A percentile compares a stretch with the other conserved stretches of the same genome.
These are phyloP conservation scores for Tricholoma saponaceum DNA, from an alignment of 768 basidiomycete genomes.

Conservation along the genomic window DNA sequence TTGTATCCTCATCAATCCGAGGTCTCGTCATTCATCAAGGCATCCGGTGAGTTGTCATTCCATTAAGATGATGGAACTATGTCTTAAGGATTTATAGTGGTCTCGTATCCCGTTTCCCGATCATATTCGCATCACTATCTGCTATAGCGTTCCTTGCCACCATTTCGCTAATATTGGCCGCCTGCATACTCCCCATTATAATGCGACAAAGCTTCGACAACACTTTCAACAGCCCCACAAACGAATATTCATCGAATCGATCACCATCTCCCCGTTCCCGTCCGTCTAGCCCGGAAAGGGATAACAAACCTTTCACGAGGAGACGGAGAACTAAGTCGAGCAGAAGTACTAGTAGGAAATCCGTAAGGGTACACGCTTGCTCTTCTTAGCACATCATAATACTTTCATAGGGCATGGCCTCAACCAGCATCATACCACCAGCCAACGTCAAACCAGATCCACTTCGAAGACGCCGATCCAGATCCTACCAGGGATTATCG, in stretches of 20 bases:
- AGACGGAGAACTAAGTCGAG: constrained; percentile 21
- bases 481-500: constrained; percentile 26
- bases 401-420: constrained; percentile 17
- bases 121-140: constrained; percentile 46
- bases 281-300: constrained; percentile 14
- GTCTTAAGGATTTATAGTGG: constrained; percentile 41
- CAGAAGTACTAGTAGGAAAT: constrained; percentile 20
- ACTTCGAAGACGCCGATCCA: constrained; percentile 45
- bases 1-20: constrained; percentile 55
- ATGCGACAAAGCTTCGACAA: constrained; percentile 15
- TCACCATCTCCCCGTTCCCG: constrained; percentile 4
- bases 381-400: background rate
- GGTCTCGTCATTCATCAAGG: constrained; percentile 66
- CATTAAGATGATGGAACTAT: background rate
- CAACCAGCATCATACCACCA: constrained; percentile 26
- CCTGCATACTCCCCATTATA: constrained; percentile 48
- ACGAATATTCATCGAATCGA: background rate
- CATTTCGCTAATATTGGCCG: constrained; percentile 40
- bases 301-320: constrained; percentile 13
- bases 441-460: constrained; percentile 24
- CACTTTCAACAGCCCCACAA: constrained; percentile 7
- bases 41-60: constrained; percentile 50
- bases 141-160: constrained; percentile 44
- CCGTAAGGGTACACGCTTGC: constrained; percentile 10
- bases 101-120: constrained; percentile 64